A percentile compares a stretch with the other conserved stretches of the same genome.
Conservation (phyloP, 2,329 filamentous ascomycete genomes). For the Ampelomyces quisqualis region DNA sequence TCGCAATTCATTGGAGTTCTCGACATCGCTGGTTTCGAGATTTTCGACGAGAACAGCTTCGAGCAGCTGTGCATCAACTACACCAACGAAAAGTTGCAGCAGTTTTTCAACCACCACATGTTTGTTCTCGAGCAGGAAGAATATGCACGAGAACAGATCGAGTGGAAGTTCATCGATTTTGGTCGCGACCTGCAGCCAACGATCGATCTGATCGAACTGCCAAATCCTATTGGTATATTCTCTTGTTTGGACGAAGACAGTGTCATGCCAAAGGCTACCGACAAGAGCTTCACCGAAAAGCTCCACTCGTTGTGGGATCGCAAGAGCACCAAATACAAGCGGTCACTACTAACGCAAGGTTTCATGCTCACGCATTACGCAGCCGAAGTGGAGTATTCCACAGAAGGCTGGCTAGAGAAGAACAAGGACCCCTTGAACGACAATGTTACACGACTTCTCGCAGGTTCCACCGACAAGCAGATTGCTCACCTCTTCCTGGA, state of each 20-base stretch:
- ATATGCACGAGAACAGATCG: constrained; percentile 94
- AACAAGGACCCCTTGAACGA: constrained; percentile 99
- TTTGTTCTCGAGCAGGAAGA: constrained; percentile 98
- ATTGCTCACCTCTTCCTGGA: constrained; percentile 83
- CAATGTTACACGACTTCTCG: constrained; percentile 87
- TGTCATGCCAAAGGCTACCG: constrained; percentile 98
- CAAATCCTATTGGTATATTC: constrained; percentile 98
- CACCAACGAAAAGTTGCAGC: constrained; percentile 97
- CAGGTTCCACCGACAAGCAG: constrained; percentile 78
- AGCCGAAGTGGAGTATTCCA: constrained; percentile 95
- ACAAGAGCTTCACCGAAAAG: constrained; percentile 96
- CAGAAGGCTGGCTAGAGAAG: constrained; percentile 93
- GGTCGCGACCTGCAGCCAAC: constrained; percentile 95
- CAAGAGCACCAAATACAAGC: constrained; percentile 89
- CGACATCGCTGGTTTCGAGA: constrained; percentile 98
- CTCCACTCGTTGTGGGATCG: constrained; percentile 96
- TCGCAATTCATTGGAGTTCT: constrained; percentile 96
- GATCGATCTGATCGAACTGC: constrained; percentile 92
- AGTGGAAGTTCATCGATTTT: constrained; percentile 99
- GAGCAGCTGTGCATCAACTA: constrained; percentile 99
- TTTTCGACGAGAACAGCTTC: constrained; percentile 98
- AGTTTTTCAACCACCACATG: constrained; percentile 99
- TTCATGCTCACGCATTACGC: constrained; percentile 98
- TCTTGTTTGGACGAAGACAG: constrained; percentile 97
- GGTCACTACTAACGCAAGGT: constrained; percentile 82